A percentile compares a stretch with the other conserved stretches of the same genome.
Conservation (phyloP, 1,284 basidiomycete species). For the Microbotryum violaceum region DNA sequence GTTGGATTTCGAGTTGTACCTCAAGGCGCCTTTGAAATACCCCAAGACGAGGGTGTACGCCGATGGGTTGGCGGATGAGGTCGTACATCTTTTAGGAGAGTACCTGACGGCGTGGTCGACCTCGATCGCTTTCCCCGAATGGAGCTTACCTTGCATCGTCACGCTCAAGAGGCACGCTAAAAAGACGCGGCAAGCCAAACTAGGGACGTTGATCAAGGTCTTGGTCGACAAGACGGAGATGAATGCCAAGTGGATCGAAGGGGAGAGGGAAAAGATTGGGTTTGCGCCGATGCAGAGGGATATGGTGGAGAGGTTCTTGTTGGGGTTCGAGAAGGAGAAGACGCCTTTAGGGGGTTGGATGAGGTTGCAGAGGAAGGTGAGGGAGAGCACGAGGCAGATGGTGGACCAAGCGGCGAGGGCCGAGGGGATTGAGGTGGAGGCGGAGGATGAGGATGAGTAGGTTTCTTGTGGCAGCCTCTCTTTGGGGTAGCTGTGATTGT, state of each 20-base stretch:
- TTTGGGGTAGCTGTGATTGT: too few species aligned
- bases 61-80: constrained; percentile 77
- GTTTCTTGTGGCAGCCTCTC: too few species aligned
- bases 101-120: constrained; percentile 56
- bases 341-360: constrained; percentile 58
- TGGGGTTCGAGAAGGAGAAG: constrained; percentile 54
- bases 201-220: constrained; percentile 56
- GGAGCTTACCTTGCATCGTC: constrained; percentile 74
- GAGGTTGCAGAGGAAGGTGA: constrained; percentile 67
- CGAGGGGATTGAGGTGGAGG: too few species aligned
- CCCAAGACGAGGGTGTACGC: constrained; percentile 78
- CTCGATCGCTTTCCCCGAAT: constrained; percentile 88
- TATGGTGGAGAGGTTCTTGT: constrained; percentile 68
- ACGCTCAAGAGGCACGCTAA: constrained; percentile 65
- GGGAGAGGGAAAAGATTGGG: constrained; percentile 56
- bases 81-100: constrained; percentile 68
- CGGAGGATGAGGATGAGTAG: too few species aligned
- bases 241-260: constrained; percentile 66
- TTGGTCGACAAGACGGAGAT: constrained; percentile 79
- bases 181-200: constrained; percentile 48
- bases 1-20: constrained; percentile 77
- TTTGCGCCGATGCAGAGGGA: constrained; percentile 65
- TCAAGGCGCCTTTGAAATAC: constrained; percentile 83
- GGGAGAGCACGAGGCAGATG: constrained; percentile 59
- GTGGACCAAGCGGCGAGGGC: constrained; percentile 29